Conservation (phyloP, 139 green algal species). For the Chlorella sp. region DNA sequence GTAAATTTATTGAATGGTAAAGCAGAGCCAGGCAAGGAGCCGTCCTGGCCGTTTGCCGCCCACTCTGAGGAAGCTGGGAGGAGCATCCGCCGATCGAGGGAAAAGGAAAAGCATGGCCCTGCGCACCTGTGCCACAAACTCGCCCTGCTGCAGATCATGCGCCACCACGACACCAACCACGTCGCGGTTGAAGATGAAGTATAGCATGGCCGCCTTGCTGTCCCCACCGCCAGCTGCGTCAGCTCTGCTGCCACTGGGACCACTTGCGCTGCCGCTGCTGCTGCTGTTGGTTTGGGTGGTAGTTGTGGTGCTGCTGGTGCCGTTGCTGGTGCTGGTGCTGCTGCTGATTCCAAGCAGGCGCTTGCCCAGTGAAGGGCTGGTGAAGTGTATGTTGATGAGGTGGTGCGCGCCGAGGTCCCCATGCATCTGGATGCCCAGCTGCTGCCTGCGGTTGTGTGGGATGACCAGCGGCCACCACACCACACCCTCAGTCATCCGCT, state of each 20-base stretch:
- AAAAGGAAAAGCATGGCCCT: constrained; percentile 1
- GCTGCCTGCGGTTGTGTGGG: constrained; percentile 14
- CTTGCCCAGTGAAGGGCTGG: neutral
- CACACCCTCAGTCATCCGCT: too few species aligned
- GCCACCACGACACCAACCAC: constrained; percentile 85
- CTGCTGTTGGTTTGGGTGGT: neutral
- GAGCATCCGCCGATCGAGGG: too few species aligned
- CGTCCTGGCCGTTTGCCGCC: too few species aligned
- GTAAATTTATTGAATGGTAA: too few species aligned
- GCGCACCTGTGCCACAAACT: constrained; percentile 93
- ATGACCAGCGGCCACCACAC: too few species aligned
- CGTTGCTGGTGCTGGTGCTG: neutral
- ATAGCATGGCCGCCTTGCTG: constrained; percentile 81
- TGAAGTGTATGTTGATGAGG: constrained; percentile 89
- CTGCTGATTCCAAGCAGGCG: neutral
- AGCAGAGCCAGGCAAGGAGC: too few species aligned
- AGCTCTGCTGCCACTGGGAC: neutral
- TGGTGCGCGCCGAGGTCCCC: constrained; percentile 62
- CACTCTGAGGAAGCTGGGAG: too few species aligned
- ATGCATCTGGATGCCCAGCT: constrained; percentile 52
- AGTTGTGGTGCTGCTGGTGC: constrained; percentile 5
- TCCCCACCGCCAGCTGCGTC: neutral
- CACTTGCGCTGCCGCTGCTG: neutral
- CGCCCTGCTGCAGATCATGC: constrained; percentile 73
- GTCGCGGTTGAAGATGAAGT: constrained; percentile 87